Evolutionary conservation across 352 stramenopile species (phyloP).

Genomic region (Phytophthora colocasiae): DNA sequence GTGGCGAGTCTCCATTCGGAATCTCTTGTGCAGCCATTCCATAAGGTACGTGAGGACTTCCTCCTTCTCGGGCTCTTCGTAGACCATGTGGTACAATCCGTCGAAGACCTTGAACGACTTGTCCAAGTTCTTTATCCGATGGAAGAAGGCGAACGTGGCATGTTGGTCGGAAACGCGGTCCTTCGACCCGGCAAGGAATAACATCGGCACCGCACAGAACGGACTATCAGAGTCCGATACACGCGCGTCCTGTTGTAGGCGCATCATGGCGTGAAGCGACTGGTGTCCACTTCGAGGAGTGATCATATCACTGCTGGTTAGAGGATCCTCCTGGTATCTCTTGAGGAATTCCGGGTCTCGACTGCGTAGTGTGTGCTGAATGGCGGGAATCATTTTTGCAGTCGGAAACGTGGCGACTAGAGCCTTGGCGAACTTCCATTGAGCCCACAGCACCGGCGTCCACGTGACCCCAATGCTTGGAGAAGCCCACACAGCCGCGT

Average conservation of each 20-base stretch:
- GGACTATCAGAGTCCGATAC: constrained; percentile 18
- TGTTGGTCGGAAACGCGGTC: constrained; percentile 58
- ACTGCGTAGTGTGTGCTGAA: constrained; percentile 41
- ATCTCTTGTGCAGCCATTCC: constrained; percentile 48
- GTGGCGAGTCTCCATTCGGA: constrained; percentile 43
- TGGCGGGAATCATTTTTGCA: constrained; percentile 46
- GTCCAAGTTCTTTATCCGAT: constrained; percentile 51
- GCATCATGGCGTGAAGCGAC: constrained; percentile 49
- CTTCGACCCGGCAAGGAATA: constrained; percentile 55
- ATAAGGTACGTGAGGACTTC: constrained; percentile 55
- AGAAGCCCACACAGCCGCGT: constrained; percentile 41
- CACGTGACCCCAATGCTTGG: constrained; percentile 46
- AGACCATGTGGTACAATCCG: constrained; percentile 69
- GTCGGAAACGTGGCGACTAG: constrained; percentile 43
- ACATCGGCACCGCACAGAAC: constrained; percentile 35
- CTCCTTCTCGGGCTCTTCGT: constrained; percentile 65
- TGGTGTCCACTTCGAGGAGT: constrained; percentile 48
- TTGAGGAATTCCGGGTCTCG: constrained; percentile 46
- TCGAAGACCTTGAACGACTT: constrained; percentile 73
- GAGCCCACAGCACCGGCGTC: constrained; percentile 45
- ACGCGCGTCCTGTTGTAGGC: constrained; percentile 37
- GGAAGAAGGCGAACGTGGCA: constrained; percentile 47
- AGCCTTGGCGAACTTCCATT: constrained; percentile 41
- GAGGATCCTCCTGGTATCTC: constrained; percentile 46
- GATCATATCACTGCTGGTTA: constrained; percentile 47